Evolutionary conservation across 2,329 filamentous ascomycete species (phyloP).

Genomic region (Penicillium concentricum): DNA sequence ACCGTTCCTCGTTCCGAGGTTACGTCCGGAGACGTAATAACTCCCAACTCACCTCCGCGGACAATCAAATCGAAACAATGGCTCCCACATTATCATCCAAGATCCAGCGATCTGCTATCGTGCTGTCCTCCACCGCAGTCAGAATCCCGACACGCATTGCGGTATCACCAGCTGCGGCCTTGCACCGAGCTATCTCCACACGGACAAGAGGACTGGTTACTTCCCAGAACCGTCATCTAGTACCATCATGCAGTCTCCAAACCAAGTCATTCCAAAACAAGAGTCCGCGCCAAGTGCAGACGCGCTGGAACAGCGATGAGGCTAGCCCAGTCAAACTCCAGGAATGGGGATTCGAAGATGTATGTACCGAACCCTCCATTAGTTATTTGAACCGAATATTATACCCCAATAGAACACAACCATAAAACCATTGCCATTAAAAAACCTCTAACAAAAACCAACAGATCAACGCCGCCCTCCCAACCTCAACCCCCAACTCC

Average conservation of each 20-base stretch:
- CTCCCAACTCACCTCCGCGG: background rate
- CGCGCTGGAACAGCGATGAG: constrained; percentile 24
- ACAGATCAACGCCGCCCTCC: constrained; percentile 39
- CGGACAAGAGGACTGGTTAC: constrained; percentile 12
- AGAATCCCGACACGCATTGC: constrained; percentile 8
- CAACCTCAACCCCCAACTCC: constrained; percentile 18
- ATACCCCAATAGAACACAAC: background rate
- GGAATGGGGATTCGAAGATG: constrained; percentile 39
- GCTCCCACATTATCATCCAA: constrained; percentile 10
- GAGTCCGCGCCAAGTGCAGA: constrained; percentile 3
- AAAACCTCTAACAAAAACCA: background rate
- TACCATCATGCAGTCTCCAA: background rate
- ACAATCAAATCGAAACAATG: constrained; percentile 11
- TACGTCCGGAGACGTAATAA: background rate
- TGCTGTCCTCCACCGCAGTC: background rate
- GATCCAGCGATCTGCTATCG: constrained; percentile 12
- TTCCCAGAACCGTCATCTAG: background rate
- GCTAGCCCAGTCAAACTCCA: constrained; percentile 13
- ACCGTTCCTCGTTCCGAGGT: constrained; percentile 4
- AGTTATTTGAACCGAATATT: background rate
- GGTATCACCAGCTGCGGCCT: constrained; percentile 1
- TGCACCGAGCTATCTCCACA: constrained; percentile 15
- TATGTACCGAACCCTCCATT: constrained; percentile 14
- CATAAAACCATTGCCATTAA: background rate
- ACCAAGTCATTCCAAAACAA: background rate